A percentile compares a stretch with the other conserved stretches of the same genome.
These are phyloP conservation scores for Coemansia sp. DNA, from an alignment of 371 early-diverging fungal genomes.

Conservation along the genomic window DNA sequence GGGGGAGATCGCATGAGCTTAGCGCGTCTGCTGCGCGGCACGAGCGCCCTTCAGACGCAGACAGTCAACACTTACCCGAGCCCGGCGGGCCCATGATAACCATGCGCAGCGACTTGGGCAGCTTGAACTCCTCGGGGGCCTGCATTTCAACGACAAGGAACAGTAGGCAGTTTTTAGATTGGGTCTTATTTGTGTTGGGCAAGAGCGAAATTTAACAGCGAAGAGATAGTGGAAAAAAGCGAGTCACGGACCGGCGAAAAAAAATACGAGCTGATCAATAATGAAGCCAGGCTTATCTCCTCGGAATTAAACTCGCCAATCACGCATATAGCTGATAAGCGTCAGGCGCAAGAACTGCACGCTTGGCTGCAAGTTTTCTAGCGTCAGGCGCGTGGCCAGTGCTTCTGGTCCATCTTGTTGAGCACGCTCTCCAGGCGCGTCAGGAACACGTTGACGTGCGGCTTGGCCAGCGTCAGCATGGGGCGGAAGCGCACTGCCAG, in stretches of 20 bases:
- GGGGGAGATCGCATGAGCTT: slow-evolving; percentile 95
- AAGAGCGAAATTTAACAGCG: not conserved
- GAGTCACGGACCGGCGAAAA: too few species aligned
- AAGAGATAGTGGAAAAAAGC: slow-evolving; percentile 9
- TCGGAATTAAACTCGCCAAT: too few species aligned
- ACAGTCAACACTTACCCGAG: slow-evolving; percentile 64
- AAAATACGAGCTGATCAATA: too few species aligned
- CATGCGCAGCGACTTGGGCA: slow-evolving; percentile 68
- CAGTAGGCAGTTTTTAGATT: slow-evolving; percentile 9
- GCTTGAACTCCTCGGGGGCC: slow-evolving; percentile 34
- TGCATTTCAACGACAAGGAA: slow-evolving; percentile 11
- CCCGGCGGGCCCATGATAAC: slow-evolving; percentile 98
- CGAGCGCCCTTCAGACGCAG: slow-evolving; percentile 97
- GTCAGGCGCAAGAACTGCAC: too few species aligned
- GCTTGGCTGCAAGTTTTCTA: too few species aligned
- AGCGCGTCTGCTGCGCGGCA: slow-evolving; percentile 66
- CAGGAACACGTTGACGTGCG: slow-evolving; percentile 70
- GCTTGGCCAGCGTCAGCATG: slow-evolving; percentile 68
- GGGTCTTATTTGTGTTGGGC: not conserved
- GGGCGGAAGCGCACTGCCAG: slow-evolving; percentile 66
- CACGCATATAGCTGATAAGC: too few species aligned
- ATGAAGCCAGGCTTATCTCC: not conserved
- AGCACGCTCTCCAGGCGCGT: slow-evolving; percentile 58
- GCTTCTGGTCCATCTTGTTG: slow-evolving; percentile 49
- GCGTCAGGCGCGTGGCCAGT: slow-evolving; percentile 40